Evolutionary conservation across 768 basidiomycete species (phyloP).

Genomic region (Leccinum aurantiacum): DNA sequence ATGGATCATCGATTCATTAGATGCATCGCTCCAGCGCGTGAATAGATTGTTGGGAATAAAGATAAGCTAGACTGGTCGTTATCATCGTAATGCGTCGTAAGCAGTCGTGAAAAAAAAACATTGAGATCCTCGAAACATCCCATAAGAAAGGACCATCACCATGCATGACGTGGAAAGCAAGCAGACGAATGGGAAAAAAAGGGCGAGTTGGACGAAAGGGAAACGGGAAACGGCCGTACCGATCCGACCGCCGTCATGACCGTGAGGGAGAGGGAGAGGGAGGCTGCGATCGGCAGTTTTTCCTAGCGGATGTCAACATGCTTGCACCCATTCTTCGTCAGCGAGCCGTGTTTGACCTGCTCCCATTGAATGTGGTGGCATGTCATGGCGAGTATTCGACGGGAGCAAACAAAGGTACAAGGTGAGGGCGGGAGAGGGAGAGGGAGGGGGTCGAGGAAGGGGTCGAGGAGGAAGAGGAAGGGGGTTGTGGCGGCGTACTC

Average conservation of each 20-base stretch:
- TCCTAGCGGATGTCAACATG: no score
- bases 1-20: not conserved
- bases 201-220: not conserved
- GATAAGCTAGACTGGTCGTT: slow-evolving; percentile 8
- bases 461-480: no score
- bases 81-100: slow-evolving; percentile 10
- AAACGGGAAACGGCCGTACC: not conserved
- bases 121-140: not conserved
- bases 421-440: no score
- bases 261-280: not conserved
- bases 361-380: no score
- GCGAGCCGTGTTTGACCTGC: no score
- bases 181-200: not conserved
- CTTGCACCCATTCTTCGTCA: no score
- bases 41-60: slow-evolving; percentile 15
- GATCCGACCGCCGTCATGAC: slow-evolving; percentile 7
- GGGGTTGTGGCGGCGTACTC: no score
- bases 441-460: no score
- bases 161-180: not conserved
- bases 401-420: no score
- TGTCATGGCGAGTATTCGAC: no score
- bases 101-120: slow-evolving; percentile 6
- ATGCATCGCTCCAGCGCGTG: not conserved
- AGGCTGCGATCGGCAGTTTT: no score
- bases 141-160: not conserved